phyloP scores from a whole-genome alignment of 805 yeast species.

The Groenewaldozyma salmanticensis region DNA sequence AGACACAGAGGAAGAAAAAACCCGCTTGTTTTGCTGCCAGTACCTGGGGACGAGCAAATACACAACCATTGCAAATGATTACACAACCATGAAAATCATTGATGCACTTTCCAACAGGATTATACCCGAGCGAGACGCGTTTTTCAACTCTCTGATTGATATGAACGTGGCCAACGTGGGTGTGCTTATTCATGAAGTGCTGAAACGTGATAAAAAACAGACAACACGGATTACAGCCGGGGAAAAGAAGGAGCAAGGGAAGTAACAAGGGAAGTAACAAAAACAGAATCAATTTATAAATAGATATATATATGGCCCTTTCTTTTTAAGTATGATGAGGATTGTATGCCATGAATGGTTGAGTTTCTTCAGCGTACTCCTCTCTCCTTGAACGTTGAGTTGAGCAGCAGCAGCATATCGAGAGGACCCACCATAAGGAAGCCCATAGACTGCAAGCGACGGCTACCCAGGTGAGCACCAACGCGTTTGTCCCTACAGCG shows the following conservation, averaged over 20 bases:
- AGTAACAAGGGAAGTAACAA: not conserved
- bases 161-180: not conserved
- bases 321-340: not conserved
- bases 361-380: not conserved
- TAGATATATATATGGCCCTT: not conserved
- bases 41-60: not conserved
- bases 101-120: not conserved
- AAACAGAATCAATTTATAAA: not conserved
- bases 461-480: constrained; percentile 58
- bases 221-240: no score
- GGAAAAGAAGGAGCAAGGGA: not conserved
- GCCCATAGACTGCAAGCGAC: constrained; percentile 39
- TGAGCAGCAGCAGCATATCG: constrained; percentile 35
- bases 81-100: no score
- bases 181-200: not conserved
- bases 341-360: not conserved
- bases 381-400: not conserved
- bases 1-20: not conserved
- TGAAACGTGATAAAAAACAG: no score
- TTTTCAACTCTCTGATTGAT: not conserved
- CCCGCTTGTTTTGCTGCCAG: not conserved
- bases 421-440: constrained; percentile 33
- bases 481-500: constrained; percentile 37
- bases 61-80: not conserved
- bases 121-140: not conserved